A percentile compares a stretch with the other conserved stretches of the same genome.
Evolutionary conservation across 2,329 filamentous ascomycete species (phyloP).

Genomic region (Gnomoniopsis sp.): DNA sequence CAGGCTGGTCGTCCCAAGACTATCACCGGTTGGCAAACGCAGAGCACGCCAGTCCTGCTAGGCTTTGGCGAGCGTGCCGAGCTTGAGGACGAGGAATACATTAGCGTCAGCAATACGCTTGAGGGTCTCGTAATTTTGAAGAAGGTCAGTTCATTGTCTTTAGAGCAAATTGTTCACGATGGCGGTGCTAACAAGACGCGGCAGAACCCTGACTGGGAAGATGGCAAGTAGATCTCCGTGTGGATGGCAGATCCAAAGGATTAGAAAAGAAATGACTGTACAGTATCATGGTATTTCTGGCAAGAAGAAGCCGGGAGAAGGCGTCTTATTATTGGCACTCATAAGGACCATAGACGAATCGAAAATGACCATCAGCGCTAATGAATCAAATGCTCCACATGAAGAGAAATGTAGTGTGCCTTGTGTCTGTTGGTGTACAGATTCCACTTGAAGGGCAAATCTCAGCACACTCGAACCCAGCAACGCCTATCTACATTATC

Average conservation of each 20-base stretch:
- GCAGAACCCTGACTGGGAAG: constrained; percentile 55
- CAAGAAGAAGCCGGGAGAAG: background rate
- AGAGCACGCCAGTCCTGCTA: constrained; percentile 95
- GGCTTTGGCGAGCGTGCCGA: constrained; percentile 95
- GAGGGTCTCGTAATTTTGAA: constrained; percentile 94
- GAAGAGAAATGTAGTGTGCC: background rate
- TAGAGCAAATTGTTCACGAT: background rate
- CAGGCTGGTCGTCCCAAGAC: constrained; percentile 97
- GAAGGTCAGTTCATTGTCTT: constrained; percentile 67
- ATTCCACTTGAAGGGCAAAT: background rate
- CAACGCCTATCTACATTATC: background rate
- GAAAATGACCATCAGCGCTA: constrained; percentile 17
- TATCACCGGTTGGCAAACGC: constrained; percentile 98
- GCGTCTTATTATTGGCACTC: constrained; percentile 4
- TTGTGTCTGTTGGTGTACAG: background rate
- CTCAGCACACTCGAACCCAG: background rate
- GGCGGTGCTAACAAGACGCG: constrained; percentile 17
- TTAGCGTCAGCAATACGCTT: constrained; percentile 83
- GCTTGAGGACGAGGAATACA: constrained; percentile 95
- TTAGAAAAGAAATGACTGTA: constrained; percentile 8
- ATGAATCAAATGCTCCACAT: background rate
- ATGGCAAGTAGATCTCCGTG: constrained; percentile 36
- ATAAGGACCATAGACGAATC: constrained; percentile 17
- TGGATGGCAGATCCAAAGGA: background rate
- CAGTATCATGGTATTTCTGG: constrained; percentile 11